Base-by-base conservation (phyloP, 345 rosid genomes). In the Bruguiera parviflora region DNA sequence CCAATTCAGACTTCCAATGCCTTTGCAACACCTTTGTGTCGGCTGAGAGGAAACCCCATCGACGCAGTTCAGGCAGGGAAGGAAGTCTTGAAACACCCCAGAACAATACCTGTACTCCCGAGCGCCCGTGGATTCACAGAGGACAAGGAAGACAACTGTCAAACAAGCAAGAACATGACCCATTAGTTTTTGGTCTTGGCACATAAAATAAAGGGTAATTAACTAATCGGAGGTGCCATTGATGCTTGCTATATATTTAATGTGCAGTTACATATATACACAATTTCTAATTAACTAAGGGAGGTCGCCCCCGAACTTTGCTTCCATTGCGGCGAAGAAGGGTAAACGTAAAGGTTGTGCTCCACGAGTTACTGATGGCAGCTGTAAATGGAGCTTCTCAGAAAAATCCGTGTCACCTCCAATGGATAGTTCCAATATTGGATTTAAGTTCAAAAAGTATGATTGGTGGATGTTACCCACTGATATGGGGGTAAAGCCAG, bases 1-100 rank as follows among this genome's bases (percentile, higher is more conserved):
- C 32, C 28, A 3, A 35, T 79, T 79, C 43, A 79, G 70, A 43
- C 22, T 21, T 55, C 13, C 5, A 21, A 75, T 58, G 63, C 60
- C 73, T 4, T 1, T 20, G 49, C 82, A 79, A 52, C 71, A 79
- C 20, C 18, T 16, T 18, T 20, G 37, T 0, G 53, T 22, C 7
- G 74, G 72, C 4, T 32, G 10, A 1, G 32, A 25, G n/a, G 62
- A 37, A 24, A 32, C 8, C 47, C 61, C 61, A 2, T 20, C 43
- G 1, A 55, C 16, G 25, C 33, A 67, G 21, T 15, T 5, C 19
- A 35, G 8, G 27, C 70, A 67, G 28, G 61, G 70, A 33, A 56
- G 5, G 51, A 55, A 55, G 60, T 55, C 33, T 0, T 18, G 18
- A 3, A 53, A 56, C 62, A 67, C 62, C 4, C 20, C 24, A 13